Percentiles rank a stretch among this genome's conserved stretches.
phyloP scores from a whole-genome alignment of 768 basidiomycete species.

The Fomitopsis serialis region DNA sequence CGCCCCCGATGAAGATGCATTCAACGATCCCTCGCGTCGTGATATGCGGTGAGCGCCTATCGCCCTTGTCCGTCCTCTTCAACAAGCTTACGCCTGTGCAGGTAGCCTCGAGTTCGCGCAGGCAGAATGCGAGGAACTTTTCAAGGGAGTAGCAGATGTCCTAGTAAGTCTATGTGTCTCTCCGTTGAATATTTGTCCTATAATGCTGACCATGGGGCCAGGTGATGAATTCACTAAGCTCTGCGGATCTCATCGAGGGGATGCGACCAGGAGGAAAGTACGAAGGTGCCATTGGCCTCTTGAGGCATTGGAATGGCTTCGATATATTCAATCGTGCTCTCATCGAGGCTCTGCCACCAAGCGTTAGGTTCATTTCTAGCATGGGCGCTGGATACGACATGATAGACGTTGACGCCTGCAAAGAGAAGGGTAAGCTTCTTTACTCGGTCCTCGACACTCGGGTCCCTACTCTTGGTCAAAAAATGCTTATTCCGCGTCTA shows the following conservation, averaged over 20 bases:
- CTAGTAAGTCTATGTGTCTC: conserved; percentile 46
- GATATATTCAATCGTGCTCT: conserved; percentile 82
- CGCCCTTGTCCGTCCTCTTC: neutral
- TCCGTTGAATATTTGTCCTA: neutral
- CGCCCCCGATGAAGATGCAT: neutral
- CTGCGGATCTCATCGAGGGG: conserved; percentile 58
- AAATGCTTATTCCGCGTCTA: neutral
- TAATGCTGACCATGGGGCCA: neutral
- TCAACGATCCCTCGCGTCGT: conserved; percentile 5
- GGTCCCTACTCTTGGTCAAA: no score
- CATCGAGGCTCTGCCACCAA: conserved; percentile 57
- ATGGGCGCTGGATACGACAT: conserved; percentile 92
- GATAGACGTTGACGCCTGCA: conserved; percentile 72
- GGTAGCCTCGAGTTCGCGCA: conserved; percentile 78
- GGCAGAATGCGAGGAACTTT: conserved; percentile 59
- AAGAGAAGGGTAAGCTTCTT: conserved; percentile 51
- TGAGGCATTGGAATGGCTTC: conserved; percentile 65
- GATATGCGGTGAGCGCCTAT: conserved; percentile 12
- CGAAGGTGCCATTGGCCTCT: conserved; percentile 64
- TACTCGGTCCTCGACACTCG: neutral
- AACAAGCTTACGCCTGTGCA: neutral
- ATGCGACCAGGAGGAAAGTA: conserved; percentile 69
- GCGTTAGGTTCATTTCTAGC: conserved; percentile 82
- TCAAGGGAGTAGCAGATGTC: conserved; percentile 66
- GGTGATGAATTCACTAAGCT: conserved; percentile 13